Evolutionary conservation across 345 rosid genomes (phyloP), one percentile per base, ranked within the genome.

Genomic region (Dimocarpus longan): DNA sequence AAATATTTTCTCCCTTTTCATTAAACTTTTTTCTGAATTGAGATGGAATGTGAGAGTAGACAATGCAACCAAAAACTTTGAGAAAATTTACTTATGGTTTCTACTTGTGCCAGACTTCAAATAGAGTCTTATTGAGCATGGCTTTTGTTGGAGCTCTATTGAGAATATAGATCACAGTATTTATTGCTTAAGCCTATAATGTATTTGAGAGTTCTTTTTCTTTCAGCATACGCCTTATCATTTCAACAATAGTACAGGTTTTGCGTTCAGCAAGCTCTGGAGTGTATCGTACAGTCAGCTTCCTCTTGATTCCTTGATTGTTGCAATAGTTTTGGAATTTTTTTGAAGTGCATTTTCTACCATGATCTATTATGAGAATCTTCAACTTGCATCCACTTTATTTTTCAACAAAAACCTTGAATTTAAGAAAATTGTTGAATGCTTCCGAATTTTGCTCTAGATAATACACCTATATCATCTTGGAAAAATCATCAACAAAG

Each of bases 131-230:
- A 5, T 63, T 13, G 0, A 13, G 10, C 11, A 72, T 4, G 9
- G 24, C 77, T 48, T 68, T 76, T 32, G 67, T 76, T 3, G 66
- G 39, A 3, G 57, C 11, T 40, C 66, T 52, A 39, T 76, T 76
- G 1, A 76, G 40, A 10, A 76, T 19, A 32, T 66, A 39, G 3
- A 76, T 28, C 16, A 6, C 12, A 18, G 57, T 70, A 21, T 54
- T 40, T 5, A 37, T 50, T 5, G 37, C 32, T 9, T 77, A 43
- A 0, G 57, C 69, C 75, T 43, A 70, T 24, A 37, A 70, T 12
- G 2, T 6, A 4, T 77, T 77, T 4, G 66, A 39, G 1, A 77
- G 10, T 1, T 9, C 10, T 11, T 77, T 68, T 0, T 21, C 80
- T 26, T 22, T 48, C 19, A 66, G 4, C 15, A 75, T n/a, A 50